Conservation (phyloP, 169 alveolate species). For the Eimeria tenella region DNA sequence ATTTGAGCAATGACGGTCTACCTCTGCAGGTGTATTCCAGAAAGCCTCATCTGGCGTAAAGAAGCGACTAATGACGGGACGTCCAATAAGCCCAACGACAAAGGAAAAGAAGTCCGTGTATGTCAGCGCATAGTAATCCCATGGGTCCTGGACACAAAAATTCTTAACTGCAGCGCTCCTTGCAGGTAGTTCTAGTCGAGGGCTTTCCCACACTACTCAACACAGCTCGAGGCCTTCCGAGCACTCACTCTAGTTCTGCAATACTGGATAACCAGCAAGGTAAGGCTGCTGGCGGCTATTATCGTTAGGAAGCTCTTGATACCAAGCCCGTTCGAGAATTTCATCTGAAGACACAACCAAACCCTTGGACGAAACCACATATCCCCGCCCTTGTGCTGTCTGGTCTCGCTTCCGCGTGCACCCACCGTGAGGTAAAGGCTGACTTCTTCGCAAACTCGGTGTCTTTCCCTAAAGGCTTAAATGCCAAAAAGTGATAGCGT, state of each 20-base stretch:
- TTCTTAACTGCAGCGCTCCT: no score
- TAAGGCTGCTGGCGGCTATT: constrained; percentile 22
- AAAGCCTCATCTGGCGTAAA: not conserved
- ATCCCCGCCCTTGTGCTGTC: not conserved
- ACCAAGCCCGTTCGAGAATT: constrained; percentile 37
- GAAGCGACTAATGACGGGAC: constrained; percentile 13
- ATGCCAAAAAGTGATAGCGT: not conserved
- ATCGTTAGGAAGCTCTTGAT: constrained; percentile 45
- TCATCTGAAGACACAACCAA: constrained; percentile 12
- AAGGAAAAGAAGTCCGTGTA: constrained; percentile 53
- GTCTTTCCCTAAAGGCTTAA: not conserved
- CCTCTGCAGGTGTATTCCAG: constrained; percentile 52
- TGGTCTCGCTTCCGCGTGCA: not conserved
- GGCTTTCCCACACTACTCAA: no score
- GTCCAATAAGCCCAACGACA: constrained; percentile 23
- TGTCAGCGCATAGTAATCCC: constrained; percentile 9
- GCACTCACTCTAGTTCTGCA: constrained; percentile 29
- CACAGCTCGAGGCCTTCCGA: not conserved
- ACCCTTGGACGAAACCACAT: not conserved
- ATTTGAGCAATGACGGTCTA: not conserved
- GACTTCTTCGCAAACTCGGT: not conserved
- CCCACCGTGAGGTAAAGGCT: not conserved
- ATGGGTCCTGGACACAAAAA: not conserved
- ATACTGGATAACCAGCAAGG: constrained; percentile 19
- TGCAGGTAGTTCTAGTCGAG: no score